These are phyloP conservation scores for Colletotrichum spinosum DNA, from an alignment of 2,329 filamentous ascomycete genomes.

Conservation along the genomic window DNA sequence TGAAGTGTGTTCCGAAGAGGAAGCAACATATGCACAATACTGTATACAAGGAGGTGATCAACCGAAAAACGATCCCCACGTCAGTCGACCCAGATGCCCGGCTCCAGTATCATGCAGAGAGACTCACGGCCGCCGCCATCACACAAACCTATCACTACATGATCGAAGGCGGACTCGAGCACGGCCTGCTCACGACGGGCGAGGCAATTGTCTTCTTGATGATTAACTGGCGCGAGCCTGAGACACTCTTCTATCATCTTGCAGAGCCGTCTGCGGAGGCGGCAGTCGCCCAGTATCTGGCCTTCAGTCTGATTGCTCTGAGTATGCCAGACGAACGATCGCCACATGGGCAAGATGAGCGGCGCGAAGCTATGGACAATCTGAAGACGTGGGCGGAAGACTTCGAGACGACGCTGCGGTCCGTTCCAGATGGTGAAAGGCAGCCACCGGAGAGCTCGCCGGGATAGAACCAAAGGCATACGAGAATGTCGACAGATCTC, in stretches of 20 bases:
- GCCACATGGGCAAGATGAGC: constrained; percentile 37
- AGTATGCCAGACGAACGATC: too few species aligned
- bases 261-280: constrained; percentile 44
- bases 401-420: background rate
- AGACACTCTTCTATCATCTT: constrained; percentile 47
- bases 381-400: constrained; percentile 46
- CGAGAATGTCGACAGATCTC: too few species aligned
- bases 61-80: background rate
- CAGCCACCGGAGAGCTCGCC: too few species aligned
- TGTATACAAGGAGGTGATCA: background rate
- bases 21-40: too few species aligned
- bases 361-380: too few species aligned
- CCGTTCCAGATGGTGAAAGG: too few species aligned
- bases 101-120: too few species aligned
- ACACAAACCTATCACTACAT: constrained; percentile 64
- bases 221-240: constrained; percentile 44
- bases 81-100: background rate
- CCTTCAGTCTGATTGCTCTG: constrained; percentile 29
- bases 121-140: constrained; percentile 49
- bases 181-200: constrained; percentile 55
- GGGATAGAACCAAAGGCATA: too few species aligned
- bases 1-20: too few species aligned
- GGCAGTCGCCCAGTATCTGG: constrained; percentile 45
- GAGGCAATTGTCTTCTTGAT: constrained; percentile 58
- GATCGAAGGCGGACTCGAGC: constrained; percentile 56